Evolutionary conservation across 441 rosid species (phyloP).

Genomic region (Bruguiera hainesii): DNA sequence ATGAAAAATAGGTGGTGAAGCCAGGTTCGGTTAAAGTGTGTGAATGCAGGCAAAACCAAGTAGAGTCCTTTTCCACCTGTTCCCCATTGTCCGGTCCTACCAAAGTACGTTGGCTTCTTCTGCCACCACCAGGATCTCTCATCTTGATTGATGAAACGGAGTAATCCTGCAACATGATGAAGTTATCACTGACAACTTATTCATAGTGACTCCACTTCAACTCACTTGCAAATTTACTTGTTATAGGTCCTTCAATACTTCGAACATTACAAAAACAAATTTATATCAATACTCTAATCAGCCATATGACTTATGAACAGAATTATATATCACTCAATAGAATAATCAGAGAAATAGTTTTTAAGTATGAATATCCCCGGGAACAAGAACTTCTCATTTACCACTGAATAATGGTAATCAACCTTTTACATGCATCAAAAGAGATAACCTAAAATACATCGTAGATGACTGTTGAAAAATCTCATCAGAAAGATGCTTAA

Average conservation of each 20-base stretch:
- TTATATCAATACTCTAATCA: neutral
- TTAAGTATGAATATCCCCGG: no score
- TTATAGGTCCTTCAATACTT: no score
- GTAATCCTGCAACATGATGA: constrained; percentile 43
- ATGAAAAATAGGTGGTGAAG: constrained; percentile 1
- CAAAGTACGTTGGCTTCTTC: constrained; percentile 33
- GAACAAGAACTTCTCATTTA: no score
- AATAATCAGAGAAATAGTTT: no score
- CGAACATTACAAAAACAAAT: neutral
- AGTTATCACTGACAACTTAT: constrained; percentile 10
- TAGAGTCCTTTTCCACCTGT: constrained; percentile 34
- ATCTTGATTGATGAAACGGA: constrained; percentile 59
- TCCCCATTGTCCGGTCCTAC: constrained; percentile 40
- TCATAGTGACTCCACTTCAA: neutral
- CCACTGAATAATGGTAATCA: no score
- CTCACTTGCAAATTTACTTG: constrained; percentile 10
- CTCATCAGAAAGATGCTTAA: no score
- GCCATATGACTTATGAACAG: neutral
- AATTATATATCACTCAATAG: neutral
- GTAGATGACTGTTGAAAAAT: no score
- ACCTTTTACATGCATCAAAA: no score
- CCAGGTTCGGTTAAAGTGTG: neutral
- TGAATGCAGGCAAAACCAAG: constrained; percentile 6
- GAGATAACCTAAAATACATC: no score
- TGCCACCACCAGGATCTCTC: constrained; percentile 44